Conservation (phyloP, 2,329 filamentous ascomycete genomes). For the Drechslerella dactyloides region DNA sequence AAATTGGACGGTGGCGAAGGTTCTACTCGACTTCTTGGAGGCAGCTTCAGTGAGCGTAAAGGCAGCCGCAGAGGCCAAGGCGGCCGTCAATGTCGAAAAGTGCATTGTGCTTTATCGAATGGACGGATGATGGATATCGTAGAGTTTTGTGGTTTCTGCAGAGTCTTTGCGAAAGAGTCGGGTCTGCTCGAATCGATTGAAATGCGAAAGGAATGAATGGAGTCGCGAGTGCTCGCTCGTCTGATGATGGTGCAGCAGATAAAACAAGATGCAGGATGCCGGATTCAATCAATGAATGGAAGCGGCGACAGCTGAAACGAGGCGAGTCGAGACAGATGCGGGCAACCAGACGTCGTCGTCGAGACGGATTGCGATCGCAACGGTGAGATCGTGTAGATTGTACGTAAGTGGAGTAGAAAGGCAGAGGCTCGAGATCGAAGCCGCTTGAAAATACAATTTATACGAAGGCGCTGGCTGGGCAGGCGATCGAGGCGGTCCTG, state of each 20-base stretch:
- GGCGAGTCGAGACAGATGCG: neutral
- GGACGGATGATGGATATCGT: neutral
- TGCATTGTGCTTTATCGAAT: conserved; percentile 28
- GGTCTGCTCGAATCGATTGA: neutral
- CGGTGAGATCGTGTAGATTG: too few species aligned
- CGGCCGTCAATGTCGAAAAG: conserved; percentile 13
- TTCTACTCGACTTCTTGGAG: conserved; percentile 34
- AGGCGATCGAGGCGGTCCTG: too few species aligned
- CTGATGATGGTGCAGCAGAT: neutral
- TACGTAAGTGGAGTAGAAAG: too few species aligned
- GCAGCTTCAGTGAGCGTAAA: conserved; percentile 24
- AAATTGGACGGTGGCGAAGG: conserved; percentile 41
- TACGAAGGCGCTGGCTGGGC: too few species aligned
- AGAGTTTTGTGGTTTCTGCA: conserved; percentile 7
- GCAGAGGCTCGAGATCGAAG: too few species aligned
- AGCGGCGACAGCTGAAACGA: neutral
- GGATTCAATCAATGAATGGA: conserved; percentile 8
- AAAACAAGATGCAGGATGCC: neutral
- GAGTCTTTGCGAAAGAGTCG: conserved; percentile 1
- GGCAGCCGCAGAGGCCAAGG: conserved; percentile 16
- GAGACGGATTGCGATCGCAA: neutral
- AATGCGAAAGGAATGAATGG: conserved; percentile 1
- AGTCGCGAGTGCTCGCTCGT: conserved; percentile 44
- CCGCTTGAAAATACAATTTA: too few species aligned
- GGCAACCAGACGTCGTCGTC: neutral